Evolutionary conservation across 176 grass and related monocot genomes (phyloP), one percentile per base, ranked within the genome.

Genomic region (Phyllostachys edulis): DNA sequence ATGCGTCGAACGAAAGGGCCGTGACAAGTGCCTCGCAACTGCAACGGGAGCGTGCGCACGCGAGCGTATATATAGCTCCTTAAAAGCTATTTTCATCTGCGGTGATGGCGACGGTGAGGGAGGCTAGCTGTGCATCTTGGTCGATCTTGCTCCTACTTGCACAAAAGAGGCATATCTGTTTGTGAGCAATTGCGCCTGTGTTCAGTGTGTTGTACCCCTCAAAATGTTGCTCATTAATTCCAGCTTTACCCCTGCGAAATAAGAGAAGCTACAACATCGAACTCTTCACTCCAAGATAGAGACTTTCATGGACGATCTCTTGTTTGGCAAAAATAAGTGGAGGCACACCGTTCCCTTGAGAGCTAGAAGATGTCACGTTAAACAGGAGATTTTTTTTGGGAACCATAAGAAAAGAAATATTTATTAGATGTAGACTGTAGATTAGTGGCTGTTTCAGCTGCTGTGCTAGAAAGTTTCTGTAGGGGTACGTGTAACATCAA

Each of bases 21-120:
- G 57, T 90, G 91, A 92, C 72, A 92, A 52, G 68, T 72, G 46
- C 84, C 71, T 45, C 39, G 59, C 85, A 92, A 81, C 91, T 69
- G 72, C 91, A 81, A 45, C 74, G 44, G 29, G 23, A 49, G 79
- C 32, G 26, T 23, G 81, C 9, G 13, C 1, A 16, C 3, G 64
- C 1, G 47, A 0, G 37, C 5, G 5, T 23, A 54, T 87, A 75
- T 87, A 90, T 87, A 87, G 68, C 17, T 83, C 80, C 49, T 62
- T 13, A 18, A 20, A 66, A 82, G 71, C 51, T 52, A 7, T 14
- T 54, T 71, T 73, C 42, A 72, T 41, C 73, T 44, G 26, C 21
- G 67, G 56, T 8, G 91, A 90, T 0, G 83, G 78, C 68, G 79
- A 88, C 38, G 73, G 51, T 55, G 51, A 18, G 17, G 51, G 49